These are phyloP conservation scores for Somion occarium DNA, from an alignment of 1,284 basidiomycete species.

Conservation along the genomic window DNA sequence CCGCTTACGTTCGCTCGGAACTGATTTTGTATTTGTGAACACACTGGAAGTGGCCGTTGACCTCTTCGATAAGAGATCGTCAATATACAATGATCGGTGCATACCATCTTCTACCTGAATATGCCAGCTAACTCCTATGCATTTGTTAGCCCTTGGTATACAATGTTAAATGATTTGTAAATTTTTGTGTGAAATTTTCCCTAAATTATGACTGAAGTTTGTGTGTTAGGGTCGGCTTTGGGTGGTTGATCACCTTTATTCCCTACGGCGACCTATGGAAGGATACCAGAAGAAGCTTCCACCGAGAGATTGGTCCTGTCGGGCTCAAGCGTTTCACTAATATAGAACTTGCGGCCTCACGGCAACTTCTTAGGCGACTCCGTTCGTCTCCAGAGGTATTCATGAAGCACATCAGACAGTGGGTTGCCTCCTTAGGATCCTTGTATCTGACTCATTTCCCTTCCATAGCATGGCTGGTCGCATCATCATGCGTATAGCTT, in stretches of 20 bases:
- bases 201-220: too few species aligned
- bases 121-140: too few species aligned
- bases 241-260: slow-evolving; percentile 30
- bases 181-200: background rate
- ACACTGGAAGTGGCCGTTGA: slow-evolving; percentile 1
- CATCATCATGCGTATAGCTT: slow-evolving; percentile 20
- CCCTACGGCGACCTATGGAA: slow-evolving; percentile 39
- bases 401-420: slow-evolving; percentile 23
- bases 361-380: slow-evolving; percentile 29
- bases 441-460: too few species aligned
- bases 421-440: slow-evolving; percentile 10
- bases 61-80: slow-evolving; percentile 7
- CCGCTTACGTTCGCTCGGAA: background rate
- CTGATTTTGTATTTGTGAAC: background rate
- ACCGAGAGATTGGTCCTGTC: slow-evolving; percentile 19
- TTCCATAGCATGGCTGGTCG: slow-evolving; percentile 16
- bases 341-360: slow-evolving; percentile 19
- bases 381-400: slow-evolving; percentile 19
- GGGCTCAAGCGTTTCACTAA: slow-evolving; percentile 14
- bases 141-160: too few species aligned
- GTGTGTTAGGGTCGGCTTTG: slow-evolving; percentile 34
- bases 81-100: slow-evolving; percentile 6
- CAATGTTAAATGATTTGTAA: too few species aligned
- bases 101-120: too few species aligned
- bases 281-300: slow-evolving; percentile 30